A percentile compares a stretch with the other conserved stretches of the same genome.
These are phyloP conservation scores for Tetrapisispora namnaoensis DNA, from an alignment of 805 yeast species.

Conservation along the genomic window DNA sequence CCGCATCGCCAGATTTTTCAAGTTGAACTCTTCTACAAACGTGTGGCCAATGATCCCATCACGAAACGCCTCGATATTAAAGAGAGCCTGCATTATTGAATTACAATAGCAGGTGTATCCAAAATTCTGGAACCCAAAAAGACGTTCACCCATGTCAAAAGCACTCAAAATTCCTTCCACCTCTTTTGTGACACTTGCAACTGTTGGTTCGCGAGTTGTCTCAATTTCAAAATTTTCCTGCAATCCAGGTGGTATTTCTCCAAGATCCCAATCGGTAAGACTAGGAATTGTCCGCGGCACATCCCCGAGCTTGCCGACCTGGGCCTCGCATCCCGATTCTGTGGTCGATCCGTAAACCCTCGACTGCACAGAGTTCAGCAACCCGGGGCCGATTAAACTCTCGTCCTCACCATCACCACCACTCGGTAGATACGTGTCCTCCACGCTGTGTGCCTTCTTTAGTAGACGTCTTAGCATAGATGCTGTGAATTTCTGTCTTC, in stretches of 20 bases:
- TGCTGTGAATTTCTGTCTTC: no score
- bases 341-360: not conserved
- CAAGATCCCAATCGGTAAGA: not conserved
- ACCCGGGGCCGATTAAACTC: not conserved
- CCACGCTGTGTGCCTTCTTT: not conserved
- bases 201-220: not conserved
- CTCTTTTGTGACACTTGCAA: not conserved
- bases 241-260: not conserved
- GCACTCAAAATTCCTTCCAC: not conserved
- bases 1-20: not conserved
- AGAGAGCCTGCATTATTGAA: constrained; percentile 82
- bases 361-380: not conserved
- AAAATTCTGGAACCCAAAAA: constrained; percentile 75
- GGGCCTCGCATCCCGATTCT: not conserved
- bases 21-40: not conserved
- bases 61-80: constrained; percentile 63
- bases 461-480: not conserved
- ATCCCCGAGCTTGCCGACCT: not conserved
- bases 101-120: constrained; percentile 94
- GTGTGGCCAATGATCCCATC: constrained; percentile 34
- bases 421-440: not conserved
- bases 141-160: constrained; percentile 22
- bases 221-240: not conserved
- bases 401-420: not conserved
- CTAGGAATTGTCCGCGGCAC: not conserved